Evolutionary conservation across 1,284 basidiomycete genomes (phyloP).

Genomic region (Puccinia polysora): DNA sequence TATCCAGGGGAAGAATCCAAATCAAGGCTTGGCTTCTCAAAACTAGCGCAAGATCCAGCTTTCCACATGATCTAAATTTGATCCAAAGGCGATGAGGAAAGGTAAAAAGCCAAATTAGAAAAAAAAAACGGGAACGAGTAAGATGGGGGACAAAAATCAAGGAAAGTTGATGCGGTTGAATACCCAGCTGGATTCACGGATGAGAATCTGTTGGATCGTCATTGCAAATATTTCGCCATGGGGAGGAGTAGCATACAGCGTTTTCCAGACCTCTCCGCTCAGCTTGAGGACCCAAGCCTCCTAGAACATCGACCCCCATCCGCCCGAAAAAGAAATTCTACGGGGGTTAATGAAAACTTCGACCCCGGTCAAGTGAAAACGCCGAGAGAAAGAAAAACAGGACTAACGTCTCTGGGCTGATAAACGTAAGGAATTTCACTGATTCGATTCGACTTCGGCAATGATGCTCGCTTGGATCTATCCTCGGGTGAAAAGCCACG

Average conservation of each 20-base stretch:
- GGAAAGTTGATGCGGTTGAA: too few relatives aligned
- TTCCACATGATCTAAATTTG: constrained; percentile 39
- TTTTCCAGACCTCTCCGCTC: constrained; percentile 41
- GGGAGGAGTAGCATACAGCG: constrained; percentile 40
- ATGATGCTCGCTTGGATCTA: constrained; percentile 56
- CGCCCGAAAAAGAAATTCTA: background rate
- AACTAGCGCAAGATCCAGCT: constrained; percentile 35
- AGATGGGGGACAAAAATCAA: too few relatives aligned
- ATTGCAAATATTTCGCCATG: constrained; percentile 41
- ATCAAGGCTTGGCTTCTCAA: constrained; percentile 33
- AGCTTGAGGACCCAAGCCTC: constrained; percentile 40
- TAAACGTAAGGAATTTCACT: constrained; percentile 39
- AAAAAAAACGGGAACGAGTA: too few relatives aligned
- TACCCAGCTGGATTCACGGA: constrained; percentile 41
- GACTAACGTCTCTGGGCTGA: constrained; percentile 39
- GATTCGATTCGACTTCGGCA: constrained; percentile 23
- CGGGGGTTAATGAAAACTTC: background rate
- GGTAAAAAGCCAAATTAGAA: too few relatives aligned
- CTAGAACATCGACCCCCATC: constrained; percentile 9
- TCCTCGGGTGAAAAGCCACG: constrained; percentile 67
- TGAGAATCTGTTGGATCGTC: constrained; percentile 41
- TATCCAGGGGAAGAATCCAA: constrained; percentile 11
- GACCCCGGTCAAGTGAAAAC: background rate
- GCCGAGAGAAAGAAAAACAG: background rate
- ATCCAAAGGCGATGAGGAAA: background rate